phyloP scores from a whole-genome alignment of 495 filamentous ascomycete genomes.

The Pseudomonodictys pantanalensis region DNA sequence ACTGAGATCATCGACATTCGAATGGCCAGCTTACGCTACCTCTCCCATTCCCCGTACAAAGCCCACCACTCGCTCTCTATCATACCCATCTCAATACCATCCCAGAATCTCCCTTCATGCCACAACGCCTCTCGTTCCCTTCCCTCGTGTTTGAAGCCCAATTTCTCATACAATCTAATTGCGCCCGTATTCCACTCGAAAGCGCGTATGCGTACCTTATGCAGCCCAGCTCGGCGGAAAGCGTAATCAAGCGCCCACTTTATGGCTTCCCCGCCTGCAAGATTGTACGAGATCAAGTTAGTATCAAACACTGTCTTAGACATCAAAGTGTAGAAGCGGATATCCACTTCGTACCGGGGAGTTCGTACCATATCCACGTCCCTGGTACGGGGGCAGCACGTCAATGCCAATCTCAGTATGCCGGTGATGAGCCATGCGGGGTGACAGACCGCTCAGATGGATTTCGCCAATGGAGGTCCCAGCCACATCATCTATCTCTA shows the following conservation, averaged over 20 bases:
- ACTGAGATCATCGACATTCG: too few relatives aligned
- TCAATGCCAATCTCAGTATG: constrained; percentile 45
- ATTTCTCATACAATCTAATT: constrained; percentile 44
- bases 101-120: constrained; percentile 47
- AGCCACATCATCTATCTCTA: not conserved
- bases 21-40: too few relatives aligned
- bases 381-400: constrained; percentile 41
- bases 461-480: constrained; percentile 35
- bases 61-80: constrained; percentile 50
- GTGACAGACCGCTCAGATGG: constrained; percentile 26
- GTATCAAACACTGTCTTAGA: too few relatives aligned
- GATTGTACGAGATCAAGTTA: too few relatives aligned
- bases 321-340: too few relatives aligned
- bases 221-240: constrained; percentile 48
- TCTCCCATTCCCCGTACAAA: too few relatives aligned
- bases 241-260: constrained; percentile 52
- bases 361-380: constrained; percentile 54
- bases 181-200: constrained; percentile 49
- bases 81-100: constrained; percentile 46
- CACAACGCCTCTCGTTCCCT: constrained; percentile 46
- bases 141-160: constrained; percentile 54
- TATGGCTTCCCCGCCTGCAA: constrained; percentile 54
- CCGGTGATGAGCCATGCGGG: constrained; percentile 43
- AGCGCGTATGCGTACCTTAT: constrained; percentile 44
- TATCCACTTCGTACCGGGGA: too few relatives aligned